Evolutionary conservation across 2,329 filamentous ascomycete genomes (phyloP).

Genomic region (Epichloe bromicola): DNA sequence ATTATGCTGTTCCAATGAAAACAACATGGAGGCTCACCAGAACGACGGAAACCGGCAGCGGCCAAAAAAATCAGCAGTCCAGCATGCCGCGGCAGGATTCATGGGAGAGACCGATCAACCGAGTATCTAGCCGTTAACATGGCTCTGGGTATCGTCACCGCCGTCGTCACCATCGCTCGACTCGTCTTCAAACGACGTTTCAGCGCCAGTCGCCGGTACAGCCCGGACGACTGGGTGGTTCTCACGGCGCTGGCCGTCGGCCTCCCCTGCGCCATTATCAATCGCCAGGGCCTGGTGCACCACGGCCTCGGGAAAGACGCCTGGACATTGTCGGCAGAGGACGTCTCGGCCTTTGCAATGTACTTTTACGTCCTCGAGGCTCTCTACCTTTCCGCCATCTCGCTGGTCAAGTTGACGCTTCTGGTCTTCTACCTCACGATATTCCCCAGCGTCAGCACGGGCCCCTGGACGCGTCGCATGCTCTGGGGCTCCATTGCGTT

Average conservation of each 20-base stretch:
- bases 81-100: not conserved
- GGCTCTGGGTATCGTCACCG: conserved; percentile 14
- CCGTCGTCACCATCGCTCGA: conserved; percentile 23
- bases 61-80: conserved; percentile 2
- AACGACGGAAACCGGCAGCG: not conserved
- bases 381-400: conserved; percentile 30
- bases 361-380: conserved; percentile 27
- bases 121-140: conserved; percentile 1
- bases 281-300: conserved; percentile 14
- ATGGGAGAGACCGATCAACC: not conserved
- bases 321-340: conserved; percentile 27
- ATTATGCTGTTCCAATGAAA: not conserved
- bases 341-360: conserved; percentile 27
- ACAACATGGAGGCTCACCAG: not conserved
- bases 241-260: conserved; percentile 13
- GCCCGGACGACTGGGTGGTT: conserved; percentile 20
- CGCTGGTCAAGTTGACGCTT: conserved; percentile 34
- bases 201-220: conserved; percentile 15
- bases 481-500: conserved; percentile 26
- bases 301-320: conserved; percentile 32
- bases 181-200: conserved; percentile 17
- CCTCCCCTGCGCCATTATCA: conserved; percentile 16
- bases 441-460: conserved; percentile 27
- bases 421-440: conserved; percentile 38
- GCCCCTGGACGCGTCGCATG: conserved; percentile 14